Base-by-base conservation (phyloP, 768 basidiomycete genomes). In the Kwoniella heveanensis region DNA sequence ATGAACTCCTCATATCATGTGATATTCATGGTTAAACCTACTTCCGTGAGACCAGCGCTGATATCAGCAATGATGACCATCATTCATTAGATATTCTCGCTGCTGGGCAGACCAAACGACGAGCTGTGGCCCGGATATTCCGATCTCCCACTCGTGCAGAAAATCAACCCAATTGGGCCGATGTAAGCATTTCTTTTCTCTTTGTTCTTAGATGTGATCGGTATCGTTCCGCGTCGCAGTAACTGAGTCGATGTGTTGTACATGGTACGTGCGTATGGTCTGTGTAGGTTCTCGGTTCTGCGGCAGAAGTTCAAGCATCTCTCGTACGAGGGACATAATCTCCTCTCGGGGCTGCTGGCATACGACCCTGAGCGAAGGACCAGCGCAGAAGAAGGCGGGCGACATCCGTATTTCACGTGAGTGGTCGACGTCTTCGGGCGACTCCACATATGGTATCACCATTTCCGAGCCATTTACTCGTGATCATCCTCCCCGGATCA, bases 361-460 rank as follows among this genome's bases (percentile, higher is more conserved):
- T 99, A 98, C 76, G 92, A 98, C 76, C 96, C 96, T 0, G 87
- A 86, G 30, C 82, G 85, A 66, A 85, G 96, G 62, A 90, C 97
- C 61, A 86, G 87, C 54, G 95, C 96, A 1, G 90, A 91, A 64
- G 91, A 93, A 68, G 96, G 94, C 5, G 78, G 94, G 48, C 85
- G 86, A 64, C 96, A 99, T 80, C 88, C 89, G 2, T 99, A 95
- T 80, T 96, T 98, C 79, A 86, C 83, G 94, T 94, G 48, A 48
- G 27, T 25, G 21, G 19, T 15, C n/a, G n/a, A n/a, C n/a, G n/a
- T n/a, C n/a, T n/a, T n/a, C n/a, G n/a, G n/a, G n/a, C n/a, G n/a
- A n/a, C n/a, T n/a, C n/a, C n/a, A n/a, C n/a, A n/a, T n/a, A n/a
- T n/a, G n/a, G n/a, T n/a, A n/a, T n/a, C n/a, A n/a, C n/a, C n/a